Evolutionary conservation across 2,329 filamentous ascomycete genomes (phyloP).

Genomic region (Talaromyces sp.): DNA sequence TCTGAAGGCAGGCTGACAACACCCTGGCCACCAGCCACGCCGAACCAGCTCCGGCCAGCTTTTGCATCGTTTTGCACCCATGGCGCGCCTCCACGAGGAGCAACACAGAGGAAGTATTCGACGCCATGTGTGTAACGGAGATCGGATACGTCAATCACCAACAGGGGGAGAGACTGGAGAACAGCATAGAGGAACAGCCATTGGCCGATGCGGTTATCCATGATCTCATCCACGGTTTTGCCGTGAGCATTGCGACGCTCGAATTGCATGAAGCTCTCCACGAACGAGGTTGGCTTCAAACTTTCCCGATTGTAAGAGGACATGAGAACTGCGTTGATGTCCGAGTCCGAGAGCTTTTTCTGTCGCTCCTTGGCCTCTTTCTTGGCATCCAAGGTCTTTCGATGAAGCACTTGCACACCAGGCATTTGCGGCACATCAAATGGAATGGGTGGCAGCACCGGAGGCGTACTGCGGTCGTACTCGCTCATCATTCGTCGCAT

Average conservation of each 20-base stretch:
- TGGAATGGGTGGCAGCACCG: constrained; percentile 83
- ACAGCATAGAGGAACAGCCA: constrained; percentile 50
- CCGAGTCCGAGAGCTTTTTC: constrained; percentile 70
- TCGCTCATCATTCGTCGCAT: constrained; percentile 77
- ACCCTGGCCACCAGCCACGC: constrained; percentile 57
- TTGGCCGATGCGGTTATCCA: constrained; percentile 45
- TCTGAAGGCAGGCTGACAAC: constrained; percentile 60
- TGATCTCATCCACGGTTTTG: constrained; percentile 41
- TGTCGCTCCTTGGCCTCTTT: constrained; percentile 68
- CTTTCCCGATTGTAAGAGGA: constrained; percentile 76
- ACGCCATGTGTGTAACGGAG: constrained; percentile 41
- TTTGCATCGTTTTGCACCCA: constrained; percentile 45
- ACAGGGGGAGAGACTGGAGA: constrained; percentile 44
- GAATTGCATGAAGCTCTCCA: constrained; percentile 45
- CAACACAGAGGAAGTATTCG: constrained; percentile 48
- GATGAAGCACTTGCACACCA: constrained; percentile 59
- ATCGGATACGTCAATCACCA: constrained; percentile 46
- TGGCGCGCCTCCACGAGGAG: constrained; percentile 43
- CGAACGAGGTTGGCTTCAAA: constrained; percentile 44
- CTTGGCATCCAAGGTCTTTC: constrained; percentile 62
- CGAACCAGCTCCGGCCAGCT: constrained; percentile 43
- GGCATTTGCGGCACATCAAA: constrained; percentile 82
- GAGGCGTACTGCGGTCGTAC: constrained; percentile 83
- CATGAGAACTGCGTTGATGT: constrained; percentile 70
- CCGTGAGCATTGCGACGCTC: constrained; percentile 41